phyloP scores from a whole-genome alignment of 805 yeast genomes.

The Kregervanrija fluxuum region DNA sequence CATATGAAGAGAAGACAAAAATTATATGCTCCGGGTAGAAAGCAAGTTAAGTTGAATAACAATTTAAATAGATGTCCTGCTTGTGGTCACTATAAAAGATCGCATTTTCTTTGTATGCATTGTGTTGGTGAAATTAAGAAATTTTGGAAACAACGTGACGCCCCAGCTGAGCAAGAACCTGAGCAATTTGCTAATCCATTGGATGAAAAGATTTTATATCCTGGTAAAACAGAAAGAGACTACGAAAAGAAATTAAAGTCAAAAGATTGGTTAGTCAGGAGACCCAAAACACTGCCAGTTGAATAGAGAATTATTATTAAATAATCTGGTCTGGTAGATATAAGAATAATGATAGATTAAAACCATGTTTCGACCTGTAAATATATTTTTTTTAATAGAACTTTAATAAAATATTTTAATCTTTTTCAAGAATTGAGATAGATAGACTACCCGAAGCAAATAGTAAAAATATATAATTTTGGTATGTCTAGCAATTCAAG shows the following conservation, averaged over 20 bases:
- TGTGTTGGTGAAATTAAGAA: conserved; percentile 78
- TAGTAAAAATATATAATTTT: no score
- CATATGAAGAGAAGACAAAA: conserved; percentile 80
- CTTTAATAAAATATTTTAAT: no score
- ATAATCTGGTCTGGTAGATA: no score
- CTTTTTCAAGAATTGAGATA: no score
- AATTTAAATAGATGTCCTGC: conserved; percentile 89
- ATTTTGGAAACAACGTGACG: conserved; percentile 47
- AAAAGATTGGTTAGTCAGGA: conserved; percentile 47
- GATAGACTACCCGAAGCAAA: no score
- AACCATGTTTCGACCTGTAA: no score
- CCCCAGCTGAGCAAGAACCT: conserved; percentile 21
- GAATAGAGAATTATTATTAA: conserved; percentile 15
- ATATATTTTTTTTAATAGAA: no score
- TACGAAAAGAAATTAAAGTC: conserved; percentile 41
- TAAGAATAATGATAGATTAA: no score
- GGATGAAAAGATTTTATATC: conserved; percentile 64
- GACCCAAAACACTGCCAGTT: conserved; percentile 50
- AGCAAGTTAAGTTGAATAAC: conserved; percentile 67
- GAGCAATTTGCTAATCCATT: conserved; percentile 44
- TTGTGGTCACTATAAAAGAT: conserved; percentile 87
- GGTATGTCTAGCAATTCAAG: no score
- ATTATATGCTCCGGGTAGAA: conserved; percentile 74
- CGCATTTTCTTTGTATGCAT: conserved; percentile 87
- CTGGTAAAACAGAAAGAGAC: conserved; percentile 53